Base-by-base conservation (phyloP, 148 eudicot species). In the Limonium bicolor region DNA sequence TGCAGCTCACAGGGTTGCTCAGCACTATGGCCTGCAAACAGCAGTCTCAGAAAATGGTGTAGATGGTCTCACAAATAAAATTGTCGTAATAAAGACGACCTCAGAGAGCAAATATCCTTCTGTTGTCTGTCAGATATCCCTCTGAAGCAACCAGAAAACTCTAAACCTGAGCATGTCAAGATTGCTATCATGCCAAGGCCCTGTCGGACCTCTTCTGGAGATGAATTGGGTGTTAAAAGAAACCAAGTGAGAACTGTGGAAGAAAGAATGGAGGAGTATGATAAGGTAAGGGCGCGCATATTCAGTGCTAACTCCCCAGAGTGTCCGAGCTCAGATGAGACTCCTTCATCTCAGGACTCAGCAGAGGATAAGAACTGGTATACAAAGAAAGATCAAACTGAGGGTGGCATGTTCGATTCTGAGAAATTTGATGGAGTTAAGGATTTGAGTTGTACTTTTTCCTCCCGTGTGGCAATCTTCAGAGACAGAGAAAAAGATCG, bases 1-100 rank as follows among this genome's bases (percentile, higher is more conserved):
- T 56, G 97, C 94, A 39, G 97, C 94, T 11, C 97, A 88, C 51
- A 77, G 93, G 59, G 97, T 88, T 50, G 92, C 97, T 46, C 97
- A 88, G n/a, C 94, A 88, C 61, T 88, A 77, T 50, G 77, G 84
- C 35, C 61, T 88, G 65, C 92, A 74, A 43, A 80, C 94, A 29
- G 55, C 69, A 73, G 97, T 77, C 45, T 60, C 65, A 60, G 94
- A 88, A 36, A 77, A 46, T 54, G 42, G 51, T 44, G 31, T 48
- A 31, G 97, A 84, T 60, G 94, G 94, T 30, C 57, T 52, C 39
- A 92, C 92, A 36, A 51, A 68, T 17, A 62, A 69, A 43, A 88
- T 84, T 37, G 48, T 88, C 69, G 92, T 72, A 13, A 74, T 51
- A 37, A 83, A 72, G 59, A n/a, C n/a, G n/a, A 60, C 74, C 39